phyloP scores from a whole-genome alignment of 805 yeast genomes.

The Saccharomyces mikatae region DNA sequence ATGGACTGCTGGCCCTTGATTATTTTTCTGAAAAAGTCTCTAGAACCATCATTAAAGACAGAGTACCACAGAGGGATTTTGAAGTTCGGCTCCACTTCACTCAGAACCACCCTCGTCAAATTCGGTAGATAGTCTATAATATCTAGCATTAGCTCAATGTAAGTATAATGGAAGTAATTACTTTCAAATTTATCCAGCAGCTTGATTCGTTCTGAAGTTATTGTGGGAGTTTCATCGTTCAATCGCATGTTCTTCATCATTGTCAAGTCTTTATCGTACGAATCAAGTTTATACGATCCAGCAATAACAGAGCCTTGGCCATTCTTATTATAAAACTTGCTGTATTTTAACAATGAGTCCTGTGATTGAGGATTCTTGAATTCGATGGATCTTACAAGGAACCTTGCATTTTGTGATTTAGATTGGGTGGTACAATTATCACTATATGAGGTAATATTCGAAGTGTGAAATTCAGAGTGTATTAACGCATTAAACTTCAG shows the following conservation, averaged over 20 bases:
- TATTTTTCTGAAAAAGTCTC: constrained; percentile 28
- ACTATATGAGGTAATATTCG: constrained; percentile 7
- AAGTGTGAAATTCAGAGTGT: constrained; percentile 25
- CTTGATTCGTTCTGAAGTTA: constrained; percentile 1
- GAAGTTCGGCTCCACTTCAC: constrained; percentile 45
- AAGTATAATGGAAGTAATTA: constrained; percentile 24
- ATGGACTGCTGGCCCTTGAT: constrained; percentile 28
- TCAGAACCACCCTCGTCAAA: constrained; percentile 33
- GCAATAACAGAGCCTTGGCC: constrained; percentile 16
- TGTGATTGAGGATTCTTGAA: constrained; percentile 28
- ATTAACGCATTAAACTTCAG: constrained; percentile 25
- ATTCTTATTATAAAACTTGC: constrained; percentile 19
- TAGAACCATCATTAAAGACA: constrained; percentile 28
- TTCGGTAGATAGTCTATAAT: constrained; percentile 43
- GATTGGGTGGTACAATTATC: not conserved
- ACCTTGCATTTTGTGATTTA: constrained; percentile 19
- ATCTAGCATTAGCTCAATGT: constrained; percentile 33
- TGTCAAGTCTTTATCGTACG: constrained; percentile 17
- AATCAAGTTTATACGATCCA: constrained; percentile 19
- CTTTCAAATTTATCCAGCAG: constrained; percentile 15
- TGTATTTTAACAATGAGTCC: constrained; percentile 28
- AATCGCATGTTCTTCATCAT: constrained; percentile 12
- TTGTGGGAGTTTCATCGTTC: not conserved
- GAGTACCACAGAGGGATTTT: constrained; percentile 41
- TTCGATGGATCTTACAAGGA: constrained; percentile 21